Evolutionary conservation across 805 yeast species (phyloP).

Genomic region (Cyberlindnera xishuangbannaensis): DNA sequence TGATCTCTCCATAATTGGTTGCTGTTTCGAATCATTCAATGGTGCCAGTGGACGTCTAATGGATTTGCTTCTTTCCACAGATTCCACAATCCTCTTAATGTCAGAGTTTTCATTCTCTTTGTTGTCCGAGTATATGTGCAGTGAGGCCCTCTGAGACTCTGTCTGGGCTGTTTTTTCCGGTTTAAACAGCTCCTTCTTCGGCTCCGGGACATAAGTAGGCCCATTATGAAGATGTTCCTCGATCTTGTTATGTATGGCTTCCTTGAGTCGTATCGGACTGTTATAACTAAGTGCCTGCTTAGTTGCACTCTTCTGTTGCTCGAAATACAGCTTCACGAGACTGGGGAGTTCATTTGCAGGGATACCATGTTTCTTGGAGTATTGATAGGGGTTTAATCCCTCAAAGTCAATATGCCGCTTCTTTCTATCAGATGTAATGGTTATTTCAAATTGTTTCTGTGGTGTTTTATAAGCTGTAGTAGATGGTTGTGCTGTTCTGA

Average conservation of each 20-base stretch:
- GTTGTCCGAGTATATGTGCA: constrained; percentile 7
- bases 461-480: constrained; percentile 1
- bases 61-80: constrained; percentile 9
- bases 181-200: constrained; percentile 14
- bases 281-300: constrained; percentile 22
- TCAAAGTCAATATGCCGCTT: constrained; percentile 26
- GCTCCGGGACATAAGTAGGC: constrained; percentile 11
- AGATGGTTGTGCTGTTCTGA: constrained; percentile 5
- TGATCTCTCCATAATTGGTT: constrained; percentile 5
- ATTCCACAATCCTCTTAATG: background rate
- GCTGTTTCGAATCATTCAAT: constrained; percentile 11
- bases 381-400: constrained; percentile 36
- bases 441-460: constrained; percentile 1
- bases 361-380: constrained; percentile 30
- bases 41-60: constrained; percentile 18
- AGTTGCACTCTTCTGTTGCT: constrained; percentile 30
- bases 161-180: constrained; percentile 1
- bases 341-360: constrained; percentile 33
- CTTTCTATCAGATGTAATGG: too few species aligned
- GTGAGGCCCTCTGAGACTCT: background rate
- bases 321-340: constrained; percentile 31
- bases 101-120: constrained; percentile 10
- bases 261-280: constrained; percentile 23
- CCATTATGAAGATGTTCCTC: constrained; percentile 25
- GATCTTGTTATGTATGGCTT: constrained; percentile 16